A percentile compares a stretch with the other conserved stretches of the same genome.
Evolutionary conservation across 768 basidiomycete genomes (phyloP).

Genomic region (Tricholoma saponaceum): DNA sequence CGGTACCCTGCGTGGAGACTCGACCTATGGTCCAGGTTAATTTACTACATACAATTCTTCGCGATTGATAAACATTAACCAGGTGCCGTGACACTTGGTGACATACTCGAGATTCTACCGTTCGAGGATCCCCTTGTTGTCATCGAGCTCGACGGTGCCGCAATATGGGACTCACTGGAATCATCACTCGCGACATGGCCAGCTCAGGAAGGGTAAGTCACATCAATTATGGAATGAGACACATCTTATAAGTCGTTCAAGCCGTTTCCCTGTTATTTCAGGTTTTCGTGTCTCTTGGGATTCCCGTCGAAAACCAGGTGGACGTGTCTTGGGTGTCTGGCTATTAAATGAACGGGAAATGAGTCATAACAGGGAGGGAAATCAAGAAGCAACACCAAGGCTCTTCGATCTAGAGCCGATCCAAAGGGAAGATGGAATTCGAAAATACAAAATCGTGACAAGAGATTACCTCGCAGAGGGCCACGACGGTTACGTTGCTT

Average conservation of each 20-base stretch:
- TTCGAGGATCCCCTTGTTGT: constrained; percentile 86
- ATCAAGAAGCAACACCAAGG: constrained; percentile 21
- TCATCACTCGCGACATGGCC: constrained; percentile 73
- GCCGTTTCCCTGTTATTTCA: constrained; percentile 86
- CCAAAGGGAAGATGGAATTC: constrained; percentile 44
- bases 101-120: constrained; percentile 85
- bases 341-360: constrained; percentile 40
- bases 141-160: constrained; percentile 71
- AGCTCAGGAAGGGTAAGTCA: constrained; percentile 78
- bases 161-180: constrained; percentile 80
- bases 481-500: constrained; percentile 74
- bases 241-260: constrained; percentile 20
- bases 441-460: constrained; percentile 78
- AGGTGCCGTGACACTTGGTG: constrained; percentile 78
- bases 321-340: constrained; percentile 74
- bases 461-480: constrained; percentile 82
- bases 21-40: constrained; percentile 76
- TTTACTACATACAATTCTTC: not conserved
- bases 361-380: constrained; percentile 18
- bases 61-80: not conserved
- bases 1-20: constrained; percentile 84
- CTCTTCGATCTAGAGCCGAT: constrained; percentile 52
- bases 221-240: not conserved
- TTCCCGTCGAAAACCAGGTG: constrained; percentile 63
- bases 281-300: constrained; percentile 88